phyloP scores from a whole-genome alignment of 1,284 basidiomycete species.

The Sanghuangporus weigelae region DNA sequence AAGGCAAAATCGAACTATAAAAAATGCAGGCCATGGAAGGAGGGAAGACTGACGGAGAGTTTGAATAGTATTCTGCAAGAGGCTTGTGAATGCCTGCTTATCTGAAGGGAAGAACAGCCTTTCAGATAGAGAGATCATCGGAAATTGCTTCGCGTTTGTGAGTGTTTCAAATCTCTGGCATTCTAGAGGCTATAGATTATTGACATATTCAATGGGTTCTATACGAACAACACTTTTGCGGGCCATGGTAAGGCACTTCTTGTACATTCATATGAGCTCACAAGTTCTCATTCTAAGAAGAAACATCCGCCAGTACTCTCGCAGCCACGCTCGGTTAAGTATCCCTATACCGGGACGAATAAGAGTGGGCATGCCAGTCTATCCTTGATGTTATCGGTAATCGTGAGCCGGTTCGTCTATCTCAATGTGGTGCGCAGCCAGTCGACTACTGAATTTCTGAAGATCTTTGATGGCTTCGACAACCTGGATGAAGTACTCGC shows the following conservation, averaged over 20 bases:
- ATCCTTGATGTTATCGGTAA: slow-evolving; percentile 14
- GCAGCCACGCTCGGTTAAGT: slow-evolving; percentile 19
- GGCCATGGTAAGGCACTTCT: slow-evolving; percentile 16
- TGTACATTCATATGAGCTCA: background rate
- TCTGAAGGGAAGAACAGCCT: slow-evolving; percentile 14
- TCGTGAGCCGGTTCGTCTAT: slow-evolving; percentile 13
- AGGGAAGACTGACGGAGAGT: background rate
- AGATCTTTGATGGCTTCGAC: slow-evolving; percentile 19
- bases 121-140: slow-evolving; percentile 18
- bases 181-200: background rate
- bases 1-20: slow-evolving; percentile 11
- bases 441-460: background rate
- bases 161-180: background rate
- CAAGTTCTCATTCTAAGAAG: background rate
- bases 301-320: slow-evolving; percentile 21
- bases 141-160: slow-evolving; percentile 20
- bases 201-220: background rate
- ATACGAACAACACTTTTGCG: slow-evolving; percentile 12
- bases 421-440: no score
- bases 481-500: slow-evolving; percentile 15
- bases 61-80: slow-evolving; percentile 14
- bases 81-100: slow-evolving; percentile 14
- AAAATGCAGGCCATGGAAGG: slow-evolving; percentile 8
- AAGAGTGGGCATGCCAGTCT: slow-evolving; percentile 18
- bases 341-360: slow-evolving; percentile 19